These are phyloP conservation scores for Leishmania guyanensis DNA, from an alignment of 208 protist species.

Conservation along the genomic window DNA sequence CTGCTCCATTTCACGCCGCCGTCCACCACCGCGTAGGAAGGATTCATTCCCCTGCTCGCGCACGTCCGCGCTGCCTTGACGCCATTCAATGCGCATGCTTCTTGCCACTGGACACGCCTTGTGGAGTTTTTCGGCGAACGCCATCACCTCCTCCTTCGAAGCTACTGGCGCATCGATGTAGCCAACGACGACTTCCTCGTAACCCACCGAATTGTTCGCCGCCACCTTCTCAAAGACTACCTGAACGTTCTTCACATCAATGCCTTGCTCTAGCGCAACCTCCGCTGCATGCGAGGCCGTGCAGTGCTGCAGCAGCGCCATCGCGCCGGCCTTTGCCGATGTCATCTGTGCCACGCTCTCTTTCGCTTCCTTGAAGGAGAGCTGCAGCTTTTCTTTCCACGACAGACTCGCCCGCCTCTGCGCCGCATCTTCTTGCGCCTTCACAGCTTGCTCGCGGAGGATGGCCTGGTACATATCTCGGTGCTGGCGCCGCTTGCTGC, in stretches of 20 bases:
- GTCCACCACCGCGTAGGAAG: neutral
- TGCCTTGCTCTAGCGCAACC: conserved; percentile 78
- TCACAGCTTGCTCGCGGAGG: conserved; percentile 38
- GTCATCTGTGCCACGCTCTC: conserved; percentile 48
- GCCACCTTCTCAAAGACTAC: conserved; percentile 72
- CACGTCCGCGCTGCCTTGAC: conserved; percentile 18
- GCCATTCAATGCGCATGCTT: conserved; percentile 67
- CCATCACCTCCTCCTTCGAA: conserved; percentile 71
- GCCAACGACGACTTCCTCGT: conserved; percentile 75
- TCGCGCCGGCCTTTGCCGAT: conserved; percentile 64
- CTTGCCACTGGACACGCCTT: conserved; percentile 78
- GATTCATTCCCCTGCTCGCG: neutral
- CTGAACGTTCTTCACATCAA: conserved; percentile 79
- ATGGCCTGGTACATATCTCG: conserved; percentile 69
- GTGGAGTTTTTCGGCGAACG: conserved; percentile 72
- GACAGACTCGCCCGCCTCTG: conserved; percentile 5
- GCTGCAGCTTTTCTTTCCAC: conserved; percentile 36
- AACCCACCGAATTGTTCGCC: conserved; percentile 30
- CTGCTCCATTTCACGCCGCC: conserved; percentile 17
- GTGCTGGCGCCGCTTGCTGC: conserved; percentile 54
- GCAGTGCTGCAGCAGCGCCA: conserved; percentile 86
- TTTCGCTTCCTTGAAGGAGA: conserved; percentile 22
- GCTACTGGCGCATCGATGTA: conserved; percentile 84
- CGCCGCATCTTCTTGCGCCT: conserved; percentile 18
- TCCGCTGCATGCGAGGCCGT: conserved; percentile 85